A percentile compares a stretch with the other conserved stretches of the same genome.
phyloP scores from a whole-genome alignment of 1,284 basidiomycete species.

The Moesziomyces sp. region DNA sequence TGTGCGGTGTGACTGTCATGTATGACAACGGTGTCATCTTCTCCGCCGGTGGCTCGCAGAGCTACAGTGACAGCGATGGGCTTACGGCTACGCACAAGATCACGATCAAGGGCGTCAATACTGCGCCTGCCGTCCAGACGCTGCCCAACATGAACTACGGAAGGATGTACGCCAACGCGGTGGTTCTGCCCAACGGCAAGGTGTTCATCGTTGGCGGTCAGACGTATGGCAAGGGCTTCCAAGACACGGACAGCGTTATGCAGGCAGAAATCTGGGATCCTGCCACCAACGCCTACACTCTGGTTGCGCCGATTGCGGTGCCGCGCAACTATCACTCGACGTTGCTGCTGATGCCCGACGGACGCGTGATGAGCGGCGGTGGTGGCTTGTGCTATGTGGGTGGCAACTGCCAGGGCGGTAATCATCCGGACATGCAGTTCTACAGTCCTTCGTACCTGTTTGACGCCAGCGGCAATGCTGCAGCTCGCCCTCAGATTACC shows the following conservation, averaged over 20 bases:
- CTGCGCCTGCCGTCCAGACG: neutral
- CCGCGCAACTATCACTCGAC: constrained; percentile 10
- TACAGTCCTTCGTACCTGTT: constrained; percentile 6
- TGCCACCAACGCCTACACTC: neutral
- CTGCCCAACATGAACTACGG: constrained; percentile 5
- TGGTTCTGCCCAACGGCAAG: constrained; percentile 4
- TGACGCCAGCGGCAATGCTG: constrained; percentile 2
- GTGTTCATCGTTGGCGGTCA: constrained; percentile 4
- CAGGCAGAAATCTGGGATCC: constrained; percentile 8
- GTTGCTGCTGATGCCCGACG: constrained; percentile 5
- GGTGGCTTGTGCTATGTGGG: constrained; percentile 2
- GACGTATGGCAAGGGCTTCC: neutral
- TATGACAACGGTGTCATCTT: constrained; percentile 1
- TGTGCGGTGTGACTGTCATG: constrained; percentile 5
- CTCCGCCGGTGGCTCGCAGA: constrained; percentile 1
- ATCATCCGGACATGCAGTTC: constrained; percentile 6
- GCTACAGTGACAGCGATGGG: neutral
- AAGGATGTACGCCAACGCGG: constrained; percentile 2
- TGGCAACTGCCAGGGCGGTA: neutral
- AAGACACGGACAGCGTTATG: constrained; percentile 4
- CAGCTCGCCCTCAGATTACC: neutral
- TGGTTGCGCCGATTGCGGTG: neutral
- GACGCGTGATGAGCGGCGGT: constrained; percentile 7
- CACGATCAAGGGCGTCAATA: constrained; percentile 3
- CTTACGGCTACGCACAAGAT: neutral